Evolutionary conservation across 305 asterid genomes (phyloP).

Genomic region (Andrographis paniculata): DNA sequence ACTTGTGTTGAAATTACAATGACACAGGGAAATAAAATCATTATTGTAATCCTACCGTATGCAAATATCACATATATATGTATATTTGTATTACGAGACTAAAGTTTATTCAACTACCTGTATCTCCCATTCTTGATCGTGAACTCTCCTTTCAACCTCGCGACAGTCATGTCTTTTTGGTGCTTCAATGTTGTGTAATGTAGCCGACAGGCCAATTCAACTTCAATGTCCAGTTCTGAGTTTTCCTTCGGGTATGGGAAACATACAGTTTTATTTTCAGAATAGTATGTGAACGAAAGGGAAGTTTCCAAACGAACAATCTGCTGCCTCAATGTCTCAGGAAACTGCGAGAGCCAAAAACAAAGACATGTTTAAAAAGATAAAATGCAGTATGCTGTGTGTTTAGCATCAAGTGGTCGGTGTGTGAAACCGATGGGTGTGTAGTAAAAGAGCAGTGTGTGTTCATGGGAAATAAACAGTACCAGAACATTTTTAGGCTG

Average conservation of each 20-base stretch:
- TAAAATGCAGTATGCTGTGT: conserved; percentile 1
- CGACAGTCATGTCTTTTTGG: conserved; percentile 24
- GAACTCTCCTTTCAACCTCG: conserved; percentile 60
- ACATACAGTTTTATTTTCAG: conserved; percentile 32
- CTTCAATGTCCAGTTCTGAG: conserved; percentile 38
- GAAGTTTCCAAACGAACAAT: conserved; percentile 22
- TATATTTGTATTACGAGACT: too few relatives aligned
- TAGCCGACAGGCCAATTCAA: conserved; percentile 37
- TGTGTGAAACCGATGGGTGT: not conserved
- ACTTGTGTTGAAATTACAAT: too few relatives aligned
- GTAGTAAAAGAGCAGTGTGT: conserved; percentile 6
- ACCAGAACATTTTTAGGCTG: conserved; percentile 73
- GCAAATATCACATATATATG: too few relatives aligned
- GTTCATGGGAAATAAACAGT: conserved; percentile 9
- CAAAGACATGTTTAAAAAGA: not conserved
- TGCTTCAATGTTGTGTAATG: conserved; percentile 30
- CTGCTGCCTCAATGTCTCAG: conserved; percentile 41
- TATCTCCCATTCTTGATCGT: conserved; percentile 43
- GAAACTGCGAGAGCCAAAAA: conserved; percentile 42
- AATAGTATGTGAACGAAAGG: conserved; percentile 35
- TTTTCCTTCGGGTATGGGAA: conserved; percentile 35
- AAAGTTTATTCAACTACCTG: too few relatives aligned
- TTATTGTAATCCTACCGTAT: too few relatives aligned
- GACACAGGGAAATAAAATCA: too few relatives aligned
- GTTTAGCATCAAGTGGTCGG: not conserved